Evolutionary conservation across 2,329 filamentous ascomycete genomes (phyloP).

Genomic region (Phialophora expanda): DNA sequence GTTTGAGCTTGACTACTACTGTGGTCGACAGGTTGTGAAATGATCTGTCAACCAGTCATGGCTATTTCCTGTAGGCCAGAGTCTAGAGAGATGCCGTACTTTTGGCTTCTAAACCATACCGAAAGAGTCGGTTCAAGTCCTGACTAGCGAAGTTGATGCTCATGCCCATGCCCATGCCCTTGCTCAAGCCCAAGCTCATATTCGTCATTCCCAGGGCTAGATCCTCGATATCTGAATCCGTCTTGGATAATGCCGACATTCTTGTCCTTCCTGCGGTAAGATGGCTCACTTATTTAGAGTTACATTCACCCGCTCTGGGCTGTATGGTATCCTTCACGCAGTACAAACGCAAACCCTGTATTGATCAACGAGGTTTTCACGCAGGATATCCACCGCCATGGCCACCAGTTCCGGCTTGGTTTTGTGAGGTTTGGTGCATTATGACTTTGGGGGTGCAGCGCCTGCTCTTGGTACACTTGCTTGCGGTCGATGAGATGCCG

Average conservation of each 20-base stretch:
- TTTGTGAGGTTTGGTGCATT: constrained; percentile 8
- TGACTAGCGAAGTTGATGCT: neutral
- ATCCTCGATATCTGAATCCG: too few species aligned
- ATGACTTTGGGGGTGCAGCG: constrained; percentile 17
- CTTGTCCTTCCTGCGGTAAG: too few species aligned
- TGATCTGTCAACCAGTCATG: neutral
- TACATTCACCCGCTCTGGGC: too few species aligned
- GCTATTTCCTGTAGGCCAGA: neutral
- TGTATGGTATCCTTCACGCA: too few species aligned
- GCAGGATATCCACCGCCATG: constrained; percentile 20
- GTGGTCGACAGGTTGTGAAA: neutral
- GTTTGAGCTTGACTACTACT: neutral
- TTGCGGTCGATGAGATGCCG: constrained; percentile 4
- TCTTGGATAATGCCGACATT: too few species aligned
- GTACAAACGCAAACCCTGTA: neutral
- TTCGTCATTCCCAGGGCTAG: too few species aligned
- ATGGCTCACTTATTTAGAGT: too few species aligned
- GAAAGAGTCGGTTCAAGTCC: neutral
- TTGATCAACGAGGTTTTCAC: constrained; percentile 8
- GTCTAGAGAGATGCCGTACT: neutral
- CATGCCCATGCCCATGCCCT: too few species aligned
- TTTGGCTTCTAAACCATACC: neutral
- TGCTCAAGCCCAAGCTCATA: too few species aligned
- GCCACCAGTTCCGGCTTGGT: constrained; percentile 14
- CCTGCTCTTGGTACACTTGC: constrained; percentile 10